Evolutionary conservation across 1,284 basidiomycete species (phyloP).

Genomic region (Leccinum subrobustum): DNA sequence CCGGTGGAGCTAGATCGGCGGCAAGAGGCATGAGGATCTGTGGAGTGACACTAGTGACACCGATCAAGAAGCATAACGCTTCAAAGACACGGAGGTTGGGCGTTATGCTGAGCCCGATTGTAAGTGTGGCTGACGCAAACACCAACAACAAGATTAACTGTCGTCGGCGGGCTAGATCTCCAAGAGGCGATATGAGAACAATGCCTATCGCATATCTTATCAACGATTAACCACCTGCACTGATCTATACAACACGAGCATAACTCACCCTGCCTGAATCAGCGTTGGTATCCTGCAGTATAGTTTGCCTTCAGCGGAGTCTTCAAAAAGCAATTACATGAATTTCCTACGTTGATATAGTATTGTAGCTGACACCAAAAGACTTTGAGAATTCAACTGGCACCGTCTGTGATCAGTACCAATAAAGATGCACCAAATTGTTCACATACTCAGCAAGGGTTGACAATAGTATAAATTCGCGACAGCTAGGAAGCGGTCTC

Average conservation of each 20-base stretch:
- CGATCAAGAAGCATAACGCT: constrained; percentile 55
- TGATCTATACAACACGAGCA: not conserved
- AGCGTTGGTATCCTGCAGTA: constrained; percentile 45
- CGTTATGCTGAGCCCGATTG: constrained; percentile 57
- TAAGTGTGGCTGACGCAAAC: constrained; percentile 45
- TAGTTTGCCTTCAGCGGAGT: not conserved
- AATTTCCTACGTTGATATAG: constrained; percentile 51
- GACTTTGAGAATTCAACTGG: constrained; percentile 53
- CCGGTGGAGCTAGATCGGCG: constrained; percentile 63
- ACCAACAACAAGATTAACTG: constrained; percentile 52
- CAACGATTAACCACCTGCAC: not conserved
- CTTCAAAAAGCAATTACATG: not conserved
- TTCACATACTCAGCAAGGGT: constrained; percentile 58
- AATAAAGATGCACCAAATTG: not conserved
- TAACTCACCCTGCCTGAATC: constrained; percentile 46
- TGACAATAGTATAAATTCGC: constrained; percentile 75
- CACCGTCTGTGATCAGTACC: constrained; percentile 7
- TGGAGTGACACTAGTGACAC: constrained; percentile 53
- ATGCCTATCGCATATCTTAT: constrained; percentile 57
- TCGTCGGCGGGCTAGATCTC: constrained; percentile 64
- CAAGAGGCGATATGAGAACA: constrained; percentile 60
- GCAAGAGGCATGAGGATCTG: constrained; percentile 65
- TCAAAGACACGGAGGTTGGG: constrained; percentile 51
- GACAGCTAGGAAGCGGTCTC: constrained; percentile 38
- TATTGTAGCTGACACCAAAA: constrained; percentile 55